Evolutionary conservation across 2,329 filamentous ascomycete genomes (phyloP).

Genomic region (Pyricularia grisea): DNA sequence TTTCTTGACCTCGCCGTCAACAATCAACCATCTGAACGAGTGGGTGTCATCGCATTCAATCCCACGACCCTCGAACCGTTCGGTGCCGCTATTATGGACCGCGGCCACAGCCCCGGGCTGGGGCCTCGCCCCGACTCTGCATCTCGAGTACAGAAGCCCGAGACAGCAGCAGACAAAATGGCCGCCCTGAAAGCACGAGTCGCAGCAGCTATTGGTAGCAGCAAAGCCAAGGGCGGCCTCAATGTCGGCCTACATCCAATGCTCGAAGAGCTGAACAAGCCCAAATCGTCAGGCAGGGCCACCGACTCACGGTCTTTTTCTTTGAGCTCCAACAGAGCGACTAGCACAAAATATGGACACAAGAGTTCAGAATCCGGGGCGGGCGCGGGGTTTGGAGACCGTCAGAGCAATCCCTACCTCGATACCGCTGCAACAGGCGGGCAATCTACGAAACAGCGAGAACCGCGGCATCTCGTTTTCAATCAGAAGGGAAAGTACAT

Average conservation of each 20-base stretch:
- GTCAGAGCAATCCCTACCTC: conserved; percentile 65
- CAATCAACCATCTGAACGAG: neutral
- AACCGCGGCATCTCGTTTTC: conserved; percentile 73
- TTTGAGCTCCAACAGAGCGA: neutral
- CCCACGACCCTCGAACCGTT: neutral
- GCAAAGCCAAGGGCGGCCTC: conserved; percentile 55
- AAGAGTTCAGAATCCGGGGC: neutral
- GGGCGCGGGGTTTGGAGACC: conserved; percentile 15
- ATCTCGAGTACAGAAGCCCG: conserved; percentile 44
- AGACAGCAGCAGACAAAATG: conserved; percentile 54
- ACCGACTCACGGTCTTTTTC: neutral
- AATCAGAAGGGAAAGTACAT: conserved; percentile 98
- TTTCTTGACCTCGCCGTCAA: neutral
- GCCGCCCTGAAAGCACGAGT: conserved; percentile 74
- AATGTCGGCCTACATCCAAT: conserved; percentile 72
- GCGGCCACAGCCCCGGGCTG: conserved; percentile 40
- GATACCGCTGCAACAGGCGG: conserved; percentile 50
- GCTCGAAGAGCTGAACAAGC: conserved; percentile 43
- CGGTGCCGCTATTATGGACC: conserved; percentile 27
- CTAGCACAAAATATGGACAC: neutral
- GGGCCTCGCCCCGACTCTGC: conserved; percentile 45
- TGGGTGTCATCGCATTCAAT: neutral
- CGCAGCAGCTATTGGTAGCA: conserved; percentile 59
- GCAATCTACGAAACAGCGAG: conserved; percentile 51
- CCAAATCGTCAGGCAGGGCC: neutral